Evolutionary conservation across 768 basidiomycete genomes (phyloP), one percentile per base, ranked within the genome.

Genomic region (Ramaria sp.): DNA sequence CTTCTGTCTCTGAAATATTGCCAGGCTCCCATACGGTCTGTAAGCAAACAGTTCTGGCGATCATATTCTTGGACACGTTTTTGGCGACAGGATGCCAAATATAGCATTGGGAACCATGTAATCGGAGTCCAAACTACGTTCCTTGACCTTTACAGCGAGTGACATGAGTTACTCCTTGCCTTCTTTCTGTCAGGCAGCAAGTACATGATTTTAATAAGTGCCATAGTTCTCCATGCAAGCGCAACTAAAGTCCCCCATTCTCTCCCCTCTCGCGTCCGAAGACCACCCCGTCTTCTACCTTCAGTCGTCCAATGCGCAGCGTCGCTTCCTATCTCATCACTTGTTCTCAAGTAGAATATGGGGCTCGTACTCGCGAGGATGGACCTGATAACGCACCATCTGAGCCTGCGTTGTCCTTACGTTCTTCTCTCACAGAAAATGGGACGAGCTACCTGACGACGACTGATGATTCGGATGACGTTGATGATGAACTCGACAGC

Each of bases 271-370:
- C 76, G 33, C 33, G 19, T 38, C 51, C 51, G n/a, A 56, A 55
- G 19, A 34, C n/a, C 13, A 19, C 37, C 24, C 5, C 53, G 2
- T 31, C 27, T 24, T 54, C 51, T 12, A 39, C 57, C 19, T 43
- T 59, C 15, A 59, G 39, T 24, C 51, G 41, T 22, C 51, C 49
- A 24, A 52, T 45, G 31, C 51, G 48, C 37, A 76, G 78, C 3
- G 82, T 82, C 3, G 75, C 79, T 13, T 78, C 78, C 39, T 84
- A 82, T 65, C 73, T 84, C 12, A 76, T 79, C 50, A 82, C 80
- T 9, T 71, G 83, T n/a, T 79, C 79, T 19, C 68, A 80, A 66
- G 81, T 80, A 17, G 88, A 91, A 66, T 81, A 86, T 39, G 78
- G 82, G 51, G 81, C 82, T 9, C 79, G 84, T 58, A 70, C 71